A percentile compares a stretch with the other conserved stretches of the same genome.
These are phyloP conservation scores for Chlorokybus atmophyticus DNA, from an alignment of 139 green algal species.

Conservation along the genomic window DNA sequence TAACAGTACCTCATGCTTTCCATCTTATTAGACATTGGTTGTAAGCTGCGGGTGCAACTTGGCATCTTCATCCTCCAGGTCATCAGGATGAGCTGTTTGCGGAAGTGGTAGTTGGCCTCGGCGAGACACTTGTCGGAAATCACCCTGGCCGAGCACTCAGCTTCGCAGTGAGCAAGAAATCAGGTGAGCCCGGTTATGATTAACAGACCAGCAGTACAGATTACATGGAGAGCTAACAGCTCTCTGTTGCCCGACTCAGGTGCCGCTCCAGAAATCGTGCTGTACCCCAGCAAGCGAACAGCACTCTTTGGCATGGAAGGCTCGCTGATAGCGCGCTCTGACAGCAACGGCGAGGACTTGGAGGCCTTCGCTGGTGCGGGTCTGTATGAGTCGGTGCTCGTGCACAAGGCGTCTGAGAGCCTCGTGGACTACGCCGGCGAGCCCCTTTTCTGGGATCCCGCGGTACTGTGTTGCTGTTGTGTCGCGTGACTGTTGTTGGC, in stretches of 20 bases:
- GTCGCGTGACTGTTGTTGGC: too few relatives aligned
- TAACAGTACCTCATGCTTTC: too few relatives aligned
- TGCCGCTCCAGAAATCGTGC: too few relatives aligned
- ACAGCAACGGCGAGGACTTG: conserved; percentile 88
- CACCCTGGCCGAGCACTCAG: conserved; percentile 33
- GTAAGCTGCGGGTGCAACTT: too few relatives aligned
- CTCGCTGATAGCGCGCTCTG: conserved; percentile 63
- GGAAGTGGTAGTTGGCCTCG: conserved; percentile 41
- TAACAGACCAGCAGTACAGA: too few relatives aligned
- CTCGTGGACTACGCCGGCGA: neutral
- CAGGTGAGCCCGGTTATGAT: too few relatives aligned
- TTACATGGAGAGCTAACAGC: too few relatives aligned
- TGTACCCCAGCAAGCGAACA: too few relatives aligned
- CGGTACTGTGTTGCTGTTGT: too few relatives aligned
- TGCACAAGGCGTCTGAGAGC: neutral
- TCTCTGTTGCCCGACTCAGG: too few relatives aligned
- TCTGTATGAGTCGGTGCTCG: conserved; percentile 53
- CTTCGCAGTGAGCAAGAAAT: conserved; percentile 4
- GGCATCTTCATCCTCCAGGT: too few relatives aligned
- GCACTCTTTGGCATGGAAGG: conserved; percentile 3
- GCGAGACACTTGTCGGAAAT: conserved; percentile 51
- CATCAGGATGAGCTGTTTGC: conserved; percentile 21
- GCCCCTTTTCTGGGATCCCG: neutral
- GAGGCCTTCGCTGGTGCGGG: conserved; percentile 69
- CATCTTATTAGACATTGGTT: too few relatives aligned